Percentiles rank a stretch among this genome's conserved stretches.
These are phyloP conservation scores for Ascochyta lentis DNA, from an alignment of 2,329 filamentous ascomycete species.

Conservation along the genomic window DNA sequence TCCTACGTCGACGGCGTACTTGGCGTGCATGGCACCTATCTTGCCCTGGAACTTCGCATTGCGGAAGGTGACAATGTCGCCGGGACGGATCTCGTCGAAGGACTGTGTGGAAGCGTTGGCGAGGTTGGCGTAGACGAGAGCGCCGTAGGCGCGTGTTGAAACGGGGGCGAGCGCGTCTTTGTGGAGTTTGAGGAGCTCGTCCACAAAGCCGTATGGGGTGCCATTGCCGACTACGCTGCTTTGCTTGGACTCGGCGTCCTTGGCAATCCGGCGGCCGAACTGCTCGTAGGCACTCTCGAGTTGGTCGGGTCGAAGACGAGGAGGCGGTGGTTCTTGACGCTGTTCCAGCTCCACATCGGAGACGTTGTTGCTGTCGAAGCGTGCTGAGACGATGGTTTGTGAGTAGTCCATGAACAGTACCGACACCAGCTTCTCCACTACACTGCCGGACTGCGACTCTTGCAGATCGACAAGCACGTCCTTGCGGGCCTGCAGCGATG, in stretches of 20 bases:
- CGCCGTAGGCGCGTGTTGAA: conserved; percentile 88
- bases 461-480: conserved; percentile 86
- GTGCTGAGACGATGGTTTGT: conserved; percentile 84
- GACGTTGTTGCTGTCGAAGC: conserved; percentile 77
- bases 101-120: conserved; percentile 92
- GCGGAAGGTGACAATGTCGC: conserved; percentile 90
- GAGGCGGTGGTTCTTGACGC: conserved; percentile 82
- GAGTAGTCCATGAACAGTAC: conserved; percentile 97
- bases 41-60: conserved; percentile 96
- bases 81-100: conserved; percentile 89
- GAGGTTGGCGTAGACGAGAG: conserved; percentile 91
- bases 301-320: conserved; percentile 85
- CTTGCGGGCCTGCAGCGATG: conserved; percentile 78
- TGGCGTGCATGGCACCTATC: conserved; percentile 92
- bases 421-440: conserved; percentile 80
- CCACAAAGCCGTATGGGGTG: conserved; percentile 76
- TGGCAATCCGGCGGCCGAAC: conserved; percentile 79
- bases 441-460: conserved; percentile 76
- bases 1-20: conserved; percentile 87
- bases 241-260: conserved; percentile 73
- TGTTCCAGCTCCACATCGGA: conserved; percentile 80
- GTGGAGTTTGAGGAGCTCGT: conserved; percentile 77
- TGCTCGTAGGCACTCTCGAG: conserved; percentile 84
- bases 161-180: conserved; percentile 79
- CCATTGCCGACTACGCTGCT: conserved; percentile 85